Evolutionary conservation across 768 basidiomycete species (phyloP), one percentile per base, ranked within the genome.

Genomic region (Strobilomyces dryophilus): DNA sequence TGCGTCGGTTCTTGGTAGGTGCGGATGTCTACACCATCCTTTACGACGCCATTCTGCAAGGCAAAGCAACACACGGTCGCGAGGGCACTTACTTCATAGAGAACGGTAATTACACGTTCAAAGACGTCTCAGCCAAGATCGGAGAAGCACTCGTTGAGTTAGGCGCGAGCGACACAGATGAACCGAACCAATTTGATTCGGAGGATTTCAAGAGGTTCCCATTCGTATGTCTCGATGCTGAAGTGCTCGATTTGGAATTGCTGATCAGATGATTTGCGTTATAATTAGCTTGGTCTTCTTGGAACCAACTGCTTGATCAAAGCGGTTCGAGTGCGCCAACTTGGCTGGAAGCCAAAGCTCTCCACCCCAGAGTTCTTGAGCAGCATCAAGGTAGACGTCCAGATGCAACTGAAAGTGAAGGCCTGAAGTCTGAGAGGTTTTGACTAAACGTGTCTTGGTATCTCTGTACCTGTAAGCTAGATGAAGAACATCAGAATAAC

Each of bases 41-140:
- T 0, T 79, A 77, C 53, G 73, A 81, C 24, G 68, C 73, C 5
- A 57, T 63, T 14, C 29, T 61, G 21, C 58, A 68, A 0, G 60
- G 58, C 15, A 64, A 57, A 5, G 60, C 56, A 0, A 45, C 47
- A 1, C 64, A 66, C 29, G 64, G 64, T 34, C 74, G 73, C 4
- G 76, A 79, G 27, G 83, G 83, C 0, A 74, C 69, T 34, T 84
- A 82, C 59, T 82, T 82, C 57, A 77, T 69, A 11, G 79, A 73
- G 55, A 81, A 73, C 45, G 81, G 76, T 18, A 79, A 83, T 45
- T 74, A 80, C 41, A 64, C 59, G 8, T 40, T 79, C 29, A 77
- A 74, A 45, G 73, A 79, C 5, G 57, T 83, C n/a, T 64, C 67
- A 8, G 73, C 67, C 42, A 71, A 71, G 4, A 71, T 82, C 26